phyloP scores from a whole-genome alignment of 2,329 filamentous ascomycete genomes.

The Xylariaceae sp. region DNA sequence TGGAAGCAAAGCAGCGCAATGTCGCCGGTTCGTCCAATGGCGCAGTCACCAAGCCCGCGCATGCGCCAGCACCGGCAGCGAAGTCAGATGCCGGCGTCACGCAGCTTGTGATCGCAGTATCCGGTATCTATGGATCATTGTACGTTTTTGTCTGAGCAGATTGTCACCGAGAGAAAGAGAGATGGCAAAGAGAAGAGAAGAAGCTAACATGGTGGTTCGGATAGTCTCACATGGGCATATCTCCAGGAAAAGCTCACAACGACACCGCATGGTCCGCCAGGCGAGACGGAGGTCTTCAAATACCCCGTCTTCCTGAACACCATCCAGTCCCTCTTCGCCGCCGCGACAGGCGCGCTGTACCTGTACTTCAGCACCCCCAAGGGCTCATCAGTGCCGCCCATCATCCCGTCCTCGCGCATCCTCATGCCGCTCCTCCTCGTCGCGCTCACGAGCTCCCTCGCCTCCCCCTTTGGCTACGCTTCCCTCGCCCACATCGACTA shows the following conservation, averaged over 20 bases:
- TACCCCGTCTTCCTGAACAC: conserved; percentile 96
- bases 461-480: conserved; percentile 93
- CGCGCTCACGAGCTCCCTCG: conserved; percentile 79
- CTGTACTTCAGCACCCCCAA: conserved; percentile 59
- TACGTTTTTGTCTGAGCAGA: conserved; percentile 36
- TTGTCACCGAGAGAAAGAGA: neutral
- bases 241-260: conserved; percentile 98
- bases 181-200: neutral
- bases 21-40: conserved; percentile 26
- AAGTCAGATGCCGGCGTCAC: conserved; percentile 57
- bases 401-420: conserved; percentile 74
- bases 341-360: conserved; percentile 75
- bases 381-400: conserved; percentile 48
- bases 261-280: conserved; percentile 67
- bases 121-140: conserved; percentile 96
- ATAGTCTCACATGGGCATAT: conserved; percentile 86
- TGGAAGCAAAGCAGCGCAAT: conserved; percentile 27
- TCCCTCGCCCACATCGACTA: conserved; percentile 93
- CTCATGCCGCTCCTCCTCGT: conserved; percentile 76
- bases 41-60: conserved; percentile 16
- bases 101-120: conserved; percentile 81
- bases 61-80: conserved; percentile 15
- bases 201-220: conserved; percentile 3
- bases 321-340: conserved; percentile 85
- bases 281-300: conserved; percentile 71